phyloP scores from a whole-genome alignment of 495 filamentous ascomycete species.

The Cudoniella acicularis region DNA sequence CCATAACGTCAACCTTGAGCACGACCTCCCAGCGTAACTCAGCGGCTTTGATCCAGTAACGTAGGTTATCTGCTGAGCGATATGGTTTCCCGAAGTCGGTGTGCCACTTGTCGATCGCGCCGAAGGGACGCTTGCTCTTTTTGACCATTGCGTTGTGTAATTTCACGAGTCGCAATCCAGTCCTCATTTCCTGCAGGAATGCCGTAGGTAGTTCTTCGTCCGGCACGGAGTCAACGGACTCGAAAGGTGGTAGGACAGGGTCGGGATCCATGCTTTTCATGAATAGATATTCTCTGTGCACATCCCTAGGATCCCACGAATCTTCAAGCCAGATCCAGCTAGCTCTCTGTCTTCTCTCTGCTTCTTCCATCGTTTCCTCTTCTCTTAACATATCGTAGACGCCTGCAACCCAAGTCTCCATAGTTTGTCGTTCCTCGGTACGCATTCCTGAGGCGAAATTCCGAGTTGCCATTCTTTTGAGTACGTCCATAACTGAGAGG shows the following conservation, averaged over 20 bases:
- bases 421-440: conserved; percentile 64
- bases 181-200: conserved; percentile 69
- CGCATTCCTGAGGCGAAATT: conserved; percentile 83
- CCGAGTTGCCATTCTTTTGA: conserved; percentile 84
- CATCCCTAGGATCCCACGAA: conserved; percentile 71
- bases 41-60: conserved; percentile 94
- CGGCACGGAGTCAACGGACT: conserved; percentile 43
- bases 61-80: conserved; percentile 85
- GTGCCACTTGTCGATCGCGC: conserved; percentile 85
- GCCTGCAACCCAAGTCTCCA: conserved; percentile 70
- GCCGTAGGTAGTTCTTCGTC: conserved; percentile 59
- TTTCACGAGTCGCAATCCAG: conserved; percentile 75
- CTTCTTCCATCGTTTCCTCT: conserved; percentile 71
- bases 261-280: conserved; percentile 53
- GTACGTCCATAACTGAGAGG: conserved; percentile 77
- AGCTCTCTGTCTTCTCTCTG: conserved; percentile 65
- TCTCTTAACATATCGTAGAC: conserved; percentile 69
- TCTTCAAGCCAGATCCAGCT: conserved; percentile 75
- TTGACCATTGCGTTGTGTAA: conserved; percentile 86
- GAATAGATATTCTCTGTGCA: conserved; percentile 80
- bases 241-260: conserved; percentile 66
- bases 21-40: conserved; percentile 91
- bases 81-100: conserved; percentile 92
- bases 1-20: conserved; percentile 80
- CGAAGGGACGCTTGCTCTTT: conserved; percentile 81